Evolutionary conservation across 352 stramenopile species (phyloP).

Genomic region (Globisporangium cystogenes): DNA sequence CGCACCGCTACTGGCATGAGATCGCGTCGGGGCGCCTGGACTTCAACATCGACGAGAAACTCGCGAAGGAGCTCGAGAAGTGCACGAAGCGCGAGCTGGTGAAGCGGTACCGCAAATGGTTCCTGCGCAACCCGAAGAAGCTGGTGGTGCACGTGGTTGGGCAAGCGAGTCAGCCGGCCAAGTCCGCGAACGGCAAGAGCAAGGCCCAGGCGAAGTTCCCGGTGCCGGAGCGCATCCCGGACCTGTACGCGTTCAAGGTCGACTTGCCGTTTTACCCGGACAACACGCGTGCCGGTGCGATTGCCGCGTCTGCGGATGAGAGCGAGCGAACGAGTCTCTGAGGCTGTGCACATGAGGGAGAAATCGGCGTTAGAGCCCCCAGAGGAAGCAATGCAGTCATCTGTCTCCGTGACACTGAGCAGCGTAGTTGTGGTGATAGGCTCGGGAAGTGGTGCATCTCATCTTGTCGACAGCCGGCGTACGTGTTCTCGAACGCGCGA

Average conservation of each 20-base stretch:
- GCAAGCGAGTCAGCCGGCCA: constrained; percentile 33
- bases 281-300: constrained; percentile 25
- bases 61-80: constrained; percentile 66
- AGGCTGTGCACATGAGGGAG: background rate
- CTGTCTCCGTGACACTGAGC: background rate
- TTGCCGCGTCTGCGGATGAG: constrained; percentile 8
- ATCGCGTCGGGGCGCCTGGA: constrained; percentile 63
- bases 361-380: background rate
- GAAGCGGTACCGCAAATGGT: constrained; percentile 53
- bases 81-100: constrained; percentile 63
- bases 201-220: constrained; percentile 14
- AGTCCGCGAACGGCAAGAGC: constrained; percentile 23
- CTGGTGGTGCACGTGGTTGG: constrained; percentile 63
- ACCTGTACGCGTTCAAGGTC: constrained; percentile 64
- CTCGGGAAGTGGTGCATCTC: background rate
- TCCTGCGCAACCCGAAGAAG: constrained; percentile 61
- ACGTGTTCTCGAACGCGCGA: too few species aligned
- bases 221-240: constrained; percentile 30
- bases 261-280: constrained; percentile 51
- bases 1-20: constrained; percentile 77
- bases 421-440: background rate
- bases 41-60: constrained; percentile 67
- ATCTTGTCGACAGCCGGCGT: too few species aligned
- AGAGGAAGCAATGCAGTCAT: background rate
- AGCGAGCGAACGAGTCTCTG: constrained; percentile 11